Evolutionary conservation across 2,329 filamentous ascomycete genomes (phyloP), one percentile per base, ranked within the genome.

Genomic region (Exserohilum turcica): DNA sequence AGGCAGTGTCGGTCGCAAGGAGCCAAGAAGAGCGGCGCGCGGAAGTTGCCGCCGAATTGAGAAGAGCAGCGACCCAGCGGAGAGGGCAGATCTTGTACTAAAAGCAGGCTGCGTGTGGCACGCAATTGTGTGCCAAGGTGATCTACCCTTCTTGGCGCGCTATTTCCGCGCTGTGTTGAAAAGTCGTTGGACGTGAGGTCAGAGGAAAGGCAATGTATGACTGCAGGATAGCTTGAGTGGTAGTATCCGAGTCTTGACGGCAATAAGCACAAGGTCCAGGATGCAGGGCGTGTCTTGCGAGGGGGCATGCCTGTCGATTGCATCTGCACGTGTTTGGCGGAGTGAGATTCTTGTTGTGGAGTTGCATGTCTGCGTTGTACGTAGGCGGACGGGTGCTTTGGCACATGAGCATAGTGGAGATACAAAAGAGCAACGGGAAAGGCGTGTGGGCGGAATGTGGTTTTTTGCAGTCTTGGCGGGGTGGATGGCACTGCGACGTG

Each of bases 91-190:
- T 60, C 51, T 55, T 54, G 48, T 52, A 62, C 55, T 21, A 31
- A 43, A 47, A 45, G 31, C 35, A 37, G 35, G 33, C 37, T 19
- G 40, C 32, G 38, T 18, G 50, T 59, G 27, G 52, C 46, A 64
- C 57, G 58, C 40, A 50, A 27, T 46, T 43, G 29, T 46, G 45
- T 19, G 63, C 63, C 61, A 64, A 65, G 63, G 31, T 54, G 61
- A 64, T 63, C 54, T 55, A 35, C 52, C 29, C 28, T 19, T 31
- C 63, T 64, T 65, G 61, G 61, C 63, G 24, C 38, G 55, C 49
- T 42, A 48, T 43, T 60, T 51, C 62, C 53, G 54, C 53, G 40
- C 43, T 44, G 43, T 24, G 40, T 18, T 42, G 35, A 31, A n/a
- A 43, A 31, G n/a, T 29, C 39, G 39, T 42, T 39, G 46, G 43